These are phyloP conservation scores for Aspergillus cejpii DNA, from an alignment of 2,329 filamentous ascomycete genomes.

Conservation along the genomic window DNA sequence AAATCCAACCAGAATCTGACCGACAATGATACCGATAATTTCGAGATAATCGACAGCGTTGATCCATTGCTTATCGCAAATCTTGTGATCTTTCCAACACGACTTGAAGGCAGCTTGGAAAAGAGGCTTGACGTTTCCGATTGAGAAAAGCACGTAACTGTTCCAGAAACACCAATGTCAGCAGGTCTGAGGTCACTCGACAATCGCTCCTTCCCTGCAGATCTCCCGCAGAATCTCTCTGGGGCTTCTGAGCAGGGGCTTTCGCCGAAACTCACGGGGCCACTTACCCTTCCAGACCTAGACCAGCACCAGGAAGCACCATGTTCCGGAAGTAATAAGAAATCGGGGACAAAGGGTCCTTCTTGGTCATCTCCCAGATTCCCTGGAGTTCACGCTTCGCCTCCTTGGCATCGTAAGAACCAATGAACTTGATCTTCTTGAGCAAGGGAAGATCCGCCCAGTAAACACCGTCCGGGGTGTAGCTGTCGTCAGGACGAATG, in stretches of 20 bases:
- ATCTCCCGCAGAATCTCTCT: no score
- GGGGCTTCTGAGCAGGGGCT: no score
- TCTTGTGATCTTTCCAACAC: conserved; percentile 65
- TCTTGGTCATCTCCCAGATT: conserved; percentile 75
- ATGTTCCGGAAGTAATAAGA: conserved; percentile 83
- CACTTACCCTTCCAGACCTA: conserved; percentile 72
- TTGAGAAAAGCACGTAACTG: conserved; percentile 91
- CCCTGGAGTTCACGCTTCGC: conserved; percentile 57
- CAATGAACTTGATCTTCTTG: conserved; percentile 69
- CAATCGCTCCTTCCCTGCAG: background rate
- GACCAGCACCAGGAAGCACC: conserved; percentile 83
- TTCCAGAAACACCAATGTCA: background rate
- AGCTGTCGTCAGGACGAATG: conserved; percentile 82
- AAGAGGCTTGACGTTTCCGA: conserved; percentile 82
- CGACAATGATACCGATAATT: conserved; percentile 89
- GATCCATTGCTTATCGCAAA: conserved; percentile 74
- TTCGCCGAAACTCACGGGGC: background rate
- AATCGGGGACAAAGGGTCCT: conserved; percentile 77
- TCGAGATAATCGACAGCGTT: conserved; percentile 84
- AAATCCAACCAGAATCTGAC: conserved; percentile 81
- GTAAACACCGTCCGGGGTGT: conserved; percentile 74
- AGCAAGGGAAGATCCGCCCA: conserved; percentile 78
- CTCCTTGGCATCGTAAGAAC: conserved; percentile 64
- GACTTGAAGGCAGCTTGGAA: conserved; percentile 66
- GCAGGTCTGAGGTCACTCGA: no score